Conservation (phyloP, 176 grass and related monocot species). For the Aegilops bicornis region DNA sequence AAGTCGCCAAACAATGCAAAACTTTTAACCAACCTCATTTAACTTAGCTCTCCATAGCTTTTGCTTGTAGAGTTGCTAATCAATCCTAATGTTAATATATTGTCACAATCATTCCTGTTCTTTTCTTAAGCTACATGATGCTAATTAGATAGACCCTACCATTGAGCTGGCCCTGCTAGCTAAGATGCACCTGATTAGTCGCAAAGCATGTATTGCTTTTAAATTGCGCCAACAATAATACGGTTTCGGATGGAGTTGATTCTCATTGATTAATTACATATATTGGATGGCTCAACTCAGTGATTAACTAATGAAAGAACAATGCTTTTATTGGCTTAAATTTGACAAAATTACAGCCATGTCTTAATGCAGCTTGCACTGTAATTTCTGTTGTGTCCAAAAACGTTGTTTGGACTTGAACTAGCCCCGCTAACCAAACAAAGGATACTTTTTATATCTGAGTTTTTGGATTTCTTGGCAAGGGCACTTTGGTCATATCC, state of each 20-base stretch:
- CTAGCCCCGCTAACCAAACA: neutral
- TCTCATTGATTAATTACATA: neutral
- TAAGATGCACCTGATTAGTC: neutral
- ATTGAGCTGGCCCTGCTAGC: neutral
- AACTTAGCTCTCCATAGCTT: neutral
- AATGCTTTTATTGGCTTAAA: neutral
- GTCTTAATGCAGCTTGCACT: neutral
- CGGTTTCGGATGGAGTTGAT: neutral
- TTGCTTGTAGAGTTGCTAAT: neutral
- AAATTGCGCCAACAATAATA: neutral
- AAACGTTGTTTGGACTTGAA: neutral
- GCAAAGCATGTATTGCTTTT: neutral
- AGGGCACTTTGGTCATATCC: slow-evolving; percentile 14
- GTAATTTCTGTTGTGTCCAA: neutral
- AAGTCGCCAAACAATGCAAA: too few species aligned
- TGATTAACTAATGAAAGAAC: neutral
- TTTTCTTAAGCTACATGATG: neutral
- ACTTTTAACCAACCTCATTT: neutral
- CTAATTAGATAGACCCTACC: neutral
- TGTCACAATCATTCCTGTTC: neutral
- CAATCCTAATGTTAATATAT: neutral
- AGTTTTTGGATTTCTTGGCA: neutral
- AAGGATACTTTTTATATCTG: neutral
- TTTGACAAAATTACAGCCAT: neutral
- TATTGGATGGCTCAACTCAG: neutral